Conservation (phyloP, 768 basidiomycete species). For the Leccinum ochraceum region DNA sequence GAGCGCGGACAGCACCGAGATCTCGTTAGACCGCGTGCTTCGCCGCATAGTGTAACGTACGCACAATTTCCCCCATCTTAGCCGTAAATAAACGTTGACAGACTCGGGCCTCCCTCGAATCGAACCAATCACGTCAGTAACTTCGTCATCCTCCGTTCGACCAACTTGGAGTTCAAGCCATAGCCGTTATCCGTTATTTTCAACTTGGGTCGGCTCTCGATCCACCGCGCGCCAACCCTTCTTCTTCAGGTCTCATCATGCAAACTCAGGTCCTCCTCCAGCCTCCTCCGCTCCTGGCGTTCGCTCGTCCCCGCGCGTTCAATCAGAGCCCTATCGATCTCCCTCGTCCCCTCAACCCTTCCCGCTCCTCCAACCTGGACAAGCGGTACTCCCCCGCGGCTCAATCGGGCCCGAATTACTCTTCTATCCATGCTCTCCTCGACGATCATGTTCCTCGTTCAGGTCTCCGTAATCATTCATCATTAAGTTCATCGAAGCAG, state of each 20-base stretch:
- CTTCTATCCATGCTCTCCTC: constrained; percentile 32
- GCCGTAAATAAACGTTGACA: constrained; percentile 34
- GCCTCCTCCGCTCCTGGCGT: constrained; percentile 26
- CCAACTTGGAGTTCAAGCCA: constrained; percentile 16
- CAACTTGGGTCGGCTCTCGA: constrained; percentile 17
- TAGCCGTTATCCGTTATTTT: constrained; percentile 18
- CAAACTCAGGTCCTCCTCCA: constrained; percentile 30
- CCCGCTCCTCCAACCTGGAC: constrained; percentile 38
- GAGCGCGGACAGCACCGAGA: constrained; percentile 9
- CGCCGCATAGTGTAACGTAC: constrained; percentile 26
- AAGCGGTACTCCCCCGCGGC: constrained; percentile 33
- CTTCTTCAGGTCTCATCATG: constrained; percentile 23
- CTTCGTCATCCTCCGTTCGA: constrained; percentile 18
- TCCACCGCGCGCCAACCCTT: constrained; percentile 8
- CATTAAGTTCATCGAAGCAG: constrained; percentile 16
- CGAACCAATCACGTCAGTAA: constrained; percentile 31
- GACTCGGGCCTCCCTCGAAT: constrained; percentile 16
- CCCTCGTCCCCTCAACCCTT: constrained; percentile 24
- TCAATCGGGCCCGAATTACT: constrained; percentile 36
- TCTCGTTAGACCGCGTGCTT: constrained; percentile 12
- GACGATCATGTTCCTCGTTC: constrained; percentile 36
- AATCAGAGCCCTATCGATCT: constrained; percentile 27
- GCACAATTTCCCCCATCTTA: constrained; percentile 18
- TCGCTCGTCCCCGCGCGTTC: constrained; percentile 16
- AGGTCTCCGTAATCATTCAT: constrained; percentile 34